phyloP scores from a whole-genome alignment of 305 asterid genomes.

The Fraxinus velutina region DNA sequence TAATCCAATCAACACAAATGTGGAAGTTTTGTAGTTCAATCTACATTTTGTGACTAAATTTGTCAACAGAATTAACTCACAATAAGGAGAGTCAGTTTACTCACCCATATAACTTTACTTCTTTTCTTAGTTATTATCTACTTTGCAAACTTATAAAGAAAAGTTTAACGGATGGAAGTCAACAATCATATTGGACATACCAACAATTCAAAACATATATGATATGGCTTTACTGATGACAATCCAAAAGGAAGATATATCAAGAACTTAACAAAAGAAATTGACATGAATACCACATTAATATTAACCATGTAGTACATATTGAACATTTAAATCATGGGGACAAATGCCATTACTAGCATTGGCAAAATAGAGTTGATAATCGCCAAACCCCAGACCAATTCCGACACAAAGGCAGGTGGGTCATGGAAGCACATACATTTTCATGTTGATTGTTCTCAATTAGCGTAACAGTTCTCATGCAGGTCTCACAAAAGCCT shows the following conservation, averaged over 20 bases:
- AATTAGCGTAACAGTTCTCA: conserved; percentile 63
- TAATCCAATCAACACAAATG: neutral
- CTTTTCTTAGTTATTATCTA: neutral
- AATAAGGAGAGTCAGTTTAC: neutral
- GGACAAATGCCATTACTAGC: conserved; percentile 21
- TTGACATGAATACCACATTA: neutral
- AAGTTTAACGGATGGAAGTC: neutral
- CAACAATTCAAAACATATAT: neutral
- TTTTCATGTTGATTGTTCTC: conserved; percentile 59
- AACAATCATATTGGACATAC: neutral
- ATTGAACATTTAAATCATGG: neutral
- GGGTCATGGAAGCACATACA: conserved; percentile 46
- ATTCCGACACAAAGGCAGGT: conserved; percentile 6
- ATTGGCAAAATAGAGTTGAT: conserved; percentile 9
- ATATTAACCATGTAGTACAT: neutral
- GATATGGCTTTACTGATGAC: neutral
- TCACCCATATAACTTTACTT: neutral
- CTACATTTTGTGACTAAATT: neutral
- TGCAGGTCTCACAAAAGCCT: conserved; percentile 95
- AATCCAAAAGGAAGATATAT: neutral
- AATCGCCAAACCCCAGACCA: conserved; percentile 4
- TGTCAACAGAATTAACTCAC: neutral
- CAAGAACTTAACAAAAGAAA: neutral
- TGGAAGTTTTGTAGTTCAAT: neutral
- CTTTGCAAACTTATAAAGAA: neutral